phyloP scores from a whole-genome alignment of 805 yeast species.

The Starmerella bombi region DNA sequence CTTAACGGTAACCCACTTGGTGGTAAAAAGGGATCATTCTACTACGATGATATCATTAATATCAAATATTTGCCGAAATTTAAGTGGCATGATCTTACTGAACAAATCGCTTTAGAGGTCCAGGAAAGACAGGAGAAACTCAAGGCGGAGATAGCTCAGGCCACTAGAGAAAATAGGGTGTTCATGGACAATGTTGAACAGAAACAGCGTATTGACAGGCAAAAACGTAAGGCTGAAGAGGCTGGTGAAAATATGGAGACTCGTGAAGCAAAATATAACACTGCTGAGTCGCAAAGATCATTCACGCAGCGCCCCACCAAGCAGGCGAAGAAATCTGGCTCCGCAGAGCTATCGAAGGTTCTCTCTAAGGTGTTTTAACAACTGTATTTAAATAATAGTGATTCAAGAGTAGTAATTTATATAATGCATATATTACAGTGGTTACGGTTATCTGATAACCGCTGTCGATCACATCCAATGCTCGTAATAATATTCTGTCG shows the following conservation, averaged over 20 bases:
- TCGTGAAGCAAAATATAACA: constrained; percentile 24
- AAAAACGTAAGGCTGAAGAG: constrained; percentile 24
- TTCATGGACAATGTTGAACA: constrained; percentile 75
- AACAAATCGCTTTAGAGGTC: constrained; percentile 80
- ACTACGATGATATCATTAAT: constrained; percentile 87
- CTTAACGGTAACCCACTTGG: constrained; percentile 82
- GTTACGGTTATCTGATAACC: no score
- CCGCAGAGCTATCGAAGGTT: constrained; percentile 15
- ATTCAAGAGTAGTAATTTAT: no score
- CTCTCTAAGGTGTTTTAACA: constrained; percentile 20
- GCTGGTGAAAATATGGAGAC: constrained; percentile 17
- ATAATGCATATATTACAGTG: no score
- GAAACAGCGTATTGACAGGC: constrained; percentile 50
- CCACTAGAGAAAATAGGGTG: constrained; percentile 70
- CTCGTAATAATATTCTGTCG: no score
- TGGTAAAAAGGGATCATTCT: constrained; percentile 80
- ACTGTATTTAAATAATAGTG: no score
- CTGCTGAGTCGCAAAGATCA: constrained; percentile 31
- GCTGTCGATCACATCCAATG: no score
- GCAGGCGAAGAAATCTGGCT: constrained; percentile 5
- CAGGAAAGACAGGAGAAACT: constrained; percentile 79
- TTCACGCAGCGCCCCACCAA: constrained; percentile 58
- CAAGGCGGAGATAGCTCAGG: constrained; percentile 79
- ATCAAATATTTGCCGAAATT: constrained; percentile 80
- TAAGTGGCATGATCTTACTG: constrained; percentile 91